Percentiles rank a stretch among this genome's conserved stretches.
Conservation (phyloP, 169 alveolate genomes). For the Plasmodium vivax region DNA sequence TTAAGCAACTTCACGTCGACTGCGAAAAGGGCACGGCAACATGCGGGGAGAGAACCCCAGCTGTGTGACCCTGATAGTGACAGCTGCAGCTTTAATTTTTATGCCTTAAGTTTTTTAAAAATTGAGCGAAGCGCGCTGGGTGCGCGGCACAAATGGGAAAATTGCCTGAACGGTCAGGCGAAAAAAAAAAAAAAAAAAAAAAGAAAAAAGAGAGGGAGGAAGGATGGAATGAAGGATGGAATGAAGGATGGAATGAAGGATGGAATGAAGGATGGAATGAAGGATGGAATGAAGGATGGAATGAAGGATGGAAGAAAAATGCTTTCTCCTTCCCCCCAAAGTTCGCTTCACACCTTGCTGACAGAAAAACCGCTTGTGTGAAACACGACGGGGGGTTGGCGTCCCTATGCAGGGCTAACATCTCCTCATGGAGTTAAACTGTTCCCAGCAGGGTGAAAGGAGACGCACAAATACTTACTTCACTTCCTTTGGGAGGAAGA, state of each 20-base stretch:
- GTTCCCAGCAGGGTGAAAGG: background rate
- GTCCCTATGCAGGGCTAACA: background rate
- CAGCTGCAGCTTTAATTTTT: background rate
- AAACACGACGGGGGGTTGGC: background rate
- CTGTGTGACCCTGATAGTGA: background rate
- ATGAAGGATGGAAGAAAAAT: too few relatives aligned
- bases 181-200: too few relatives aligned
- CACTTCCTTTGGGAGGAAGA: background rate
- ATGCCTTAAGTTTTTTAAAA: background rate
- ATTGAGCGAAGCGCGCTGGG: background rate
- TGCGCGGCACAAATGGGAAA: background rate
- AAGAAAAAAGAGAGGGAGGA: too few relatives aligned
- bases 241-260: too few relatives aligned
- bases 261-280: too few relatives aligned
- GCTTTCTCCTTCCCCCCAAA: background rate
- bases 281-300: too few relatives aligned
- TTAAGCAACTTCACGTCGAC: background rate
- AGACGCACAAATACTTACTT: background rate
- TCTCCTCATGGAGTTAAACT: background rate
- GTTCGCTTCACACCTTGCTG: background rate
- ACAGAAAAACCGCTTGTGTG: background rate
- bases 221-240: too few relatives aligned
- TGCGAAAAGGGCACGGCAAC: background rate
- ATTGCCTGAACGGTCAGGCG: background rate
- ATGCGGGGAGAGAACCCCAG: background rate